phyloP scores from a whole-genome alignment of 768 basidiomycete genomes.

The Leccinellum luteum region DNA sequence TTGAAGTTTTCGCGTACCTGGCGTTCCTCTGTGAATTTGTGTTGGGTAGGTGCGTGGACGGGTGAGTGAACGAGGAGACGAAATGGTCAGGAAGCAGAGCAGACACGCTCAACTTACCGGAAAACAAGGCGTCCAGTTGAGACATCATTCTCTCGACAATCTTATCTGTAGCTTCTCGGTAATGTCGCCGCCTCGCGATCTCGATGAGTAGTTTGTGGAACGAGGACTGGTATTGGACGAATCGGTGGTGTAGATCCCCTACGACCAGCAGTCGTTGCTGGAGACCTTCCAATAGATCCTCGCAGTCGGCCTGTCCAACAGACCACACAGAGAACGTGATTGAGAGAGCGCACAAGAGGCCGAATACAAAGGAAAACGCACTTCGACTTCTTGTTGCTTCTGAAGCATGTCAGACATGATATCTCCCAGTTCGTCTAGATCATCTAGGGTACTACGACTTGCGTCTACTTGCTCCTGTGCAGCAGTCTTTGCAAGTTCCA shows the following conservation, averaged over 20 bases:
- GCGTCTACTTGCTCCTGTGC: slow-evolving; percentile 49
- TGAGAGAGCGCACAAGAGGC: not conserved
- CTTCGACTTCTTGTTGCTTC: slow-evolving; percentile 68
- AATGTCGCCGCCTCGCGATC: slow-evolving; percentile 64
- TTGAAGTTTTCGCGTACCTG: slow-evolving; percentile 66
- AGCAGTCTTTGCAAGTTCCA: slow-evolving; percentile 43
- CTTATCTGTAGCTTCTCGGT: slow-evolving; percentile 62
- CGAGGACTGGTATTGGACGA: slow-evolving; percentile 65
- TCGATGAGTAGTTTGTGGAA: slow-evolving; percentile 75
- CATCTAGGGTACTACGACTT: slow-evolving; percentile 50
- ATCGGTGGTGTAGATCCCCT: slow-evolving; percentile 63
- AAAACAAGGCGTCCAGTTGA: slow-evolving; percentile 62
- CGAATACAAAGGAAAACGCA: slow-evolving; percentile 24
- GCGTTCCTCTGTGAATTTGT: slow-evolving; percentile 55
- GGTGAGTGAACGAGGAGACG: not conserved
- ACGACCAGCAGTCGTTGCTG: slow-evolving; percentile 62
- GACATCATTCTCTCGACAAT: slow-evolving; percentile 64
- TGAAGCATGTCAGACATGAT: slow-evolving; percentile 79
- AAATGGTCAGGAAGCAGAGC: not conserved
- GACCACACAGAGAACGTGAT: not conserved
- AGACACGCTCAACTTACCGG: slow-evolving; percentile 43
- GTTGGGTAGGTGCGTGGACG: not conserved
- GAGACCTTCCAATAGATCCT: slow-evolving; percentile 52
- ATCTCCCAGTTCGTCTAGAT: slow-evolving; percentile 74
- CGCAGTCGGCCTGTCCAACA: slow-evolving; percentile 44